These are phyloP conservation scores for Arthrobotrys megalospora DNA, from an alignment of 2,329 filamentous ascomycete genomes.

Conservation along the genomic window DNA sequence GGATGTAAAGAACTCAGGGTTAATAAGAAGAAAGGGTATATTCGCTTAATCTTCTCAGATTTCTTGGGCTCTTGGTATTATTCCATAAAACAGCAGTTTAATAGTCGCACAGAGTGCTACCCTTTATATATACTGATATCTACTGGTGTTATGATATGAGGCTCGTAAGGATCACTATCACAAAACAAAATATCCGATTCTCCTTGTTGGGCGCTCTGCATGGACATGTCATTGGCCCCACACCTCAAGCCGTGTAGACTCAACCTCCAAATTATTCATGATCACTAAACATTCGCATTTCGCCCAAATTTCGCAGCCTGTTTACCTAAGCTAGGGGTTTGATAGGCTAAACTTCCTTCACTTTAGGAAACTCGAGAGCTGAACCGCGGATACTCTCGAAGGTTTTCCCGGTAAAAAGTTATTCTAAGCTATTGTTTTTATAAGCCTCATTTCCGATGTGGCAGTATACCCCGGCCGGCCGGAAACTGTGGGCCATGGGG, in stretches of 20 bases:
- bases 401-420: not conserved
- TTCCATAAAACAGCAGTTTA: too few relatives aligned
- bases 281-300: not conserved
- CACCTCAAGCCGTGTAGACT: not conserved
- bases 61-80: not conserved
- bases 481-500: conserved; percentile 2
- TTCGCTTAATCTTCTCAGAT: not conserved
- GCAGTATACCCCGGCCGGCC: not conserved
- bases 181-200: too few relatives aligned
- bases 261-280: not conserved
- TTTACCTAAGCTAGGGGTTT: not conserved
- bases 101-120: too few relatives aligned
- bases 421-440: not conserved
- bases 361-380: not conserved
- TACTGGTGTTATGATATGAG: too few relatives aligned
- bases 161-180: too few relatives aligned
- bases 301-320: not conserved
- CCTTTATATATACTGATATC: too few relatives aligned
- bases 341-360: conserved; percentile 4
- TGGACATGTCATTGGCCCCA: not conserved
- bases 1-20: not conserved
- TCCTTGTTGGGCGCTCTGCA: not conserved
- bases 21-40: not conserved
- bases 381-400: not conserved
- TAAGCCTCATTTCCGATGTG: conserved; percentile 8